Base-by-base conservation (phyloP, 2,329 filamentous ascomycete species). In the Cercospora canescens region DNA sequence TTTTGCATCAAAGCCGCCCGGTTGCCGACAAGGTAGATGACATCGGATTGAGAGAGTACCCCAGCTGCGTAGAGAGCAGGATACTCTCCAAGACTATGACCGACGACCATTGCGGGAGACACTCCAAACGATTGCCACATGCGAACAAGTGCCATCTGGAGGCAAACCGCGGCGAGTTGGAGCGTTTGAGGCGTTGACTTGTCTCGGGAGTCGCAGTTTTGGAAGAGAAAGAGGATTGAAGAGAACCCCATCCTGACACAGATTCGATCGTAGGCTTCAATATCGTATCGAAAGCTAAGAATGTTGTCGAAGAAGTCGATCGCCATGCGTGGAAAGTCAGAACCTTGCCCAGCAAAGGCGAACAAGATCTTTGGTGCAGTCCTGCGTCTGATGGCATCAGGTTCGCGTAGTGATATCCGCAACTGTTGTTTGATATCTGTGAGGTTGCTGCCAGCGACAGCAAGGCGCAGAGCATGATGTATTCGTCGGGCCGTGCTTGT, bases 91-190 rank as follows among this genome's bases (percentile, higher is more conserved):
- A 81, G 66, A 57, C 74, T 72, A 60, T 77, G 75, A 0, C 76
- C 76, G 3, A 75, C 60, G 14, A 76, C 74, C 1, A 67, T 62
- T 6, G 56, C 54, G 1, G 76, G 73, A 26, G 62, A 37, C 11
- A 77, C 57, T n/a, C 75, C 74, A 2, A 80, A 67, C 1, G 73
- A 74, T 0, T 21, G 50, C 72, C 68, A 73, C 26, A 70, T 64
- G 14, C 65, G 55, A 4, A 65, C 59, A 18, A 83, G 68, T 18
- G 79, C 80, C 54, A 85, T 81, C 68, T 84, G 74, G 1, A 81
- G 60, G 62, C 72, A 78, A 3, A 78, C 73, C 2, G 74, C 67
- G 2, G 78, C 80, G 2, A 84, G 72, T 48, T 84, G 82, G 14
- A 70, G 67, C 28, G 67, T 65, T 37, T 74, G 67, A 32, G 76